These are phyloP conservation scores for Elongisporangium anandrum DNA, from an alignment of 352 stramenopile genomes.

Conservation along the genomic window DNA sequence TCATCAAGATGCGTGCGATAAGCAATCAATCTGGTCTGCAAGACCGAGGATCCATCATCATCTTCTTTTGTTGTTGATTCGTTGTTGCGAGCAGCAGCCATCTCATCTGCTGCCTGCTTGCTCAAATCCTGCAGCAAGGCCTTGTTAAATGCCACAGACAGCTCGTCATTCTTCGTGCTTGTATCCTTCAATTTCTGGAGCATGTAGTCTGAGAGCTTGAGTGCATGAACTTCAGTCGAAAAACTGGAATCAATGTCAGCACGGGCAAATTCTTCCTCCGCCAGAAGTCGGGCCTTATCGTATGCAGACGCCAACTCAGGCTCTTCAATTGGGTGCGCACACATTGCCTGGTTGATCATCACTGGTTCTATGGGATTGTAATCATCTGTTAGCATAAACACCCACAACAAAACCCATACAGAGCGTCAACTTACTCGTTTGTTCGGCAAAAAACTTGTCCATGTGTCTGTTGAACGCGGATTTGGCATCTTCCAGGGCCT, in stretches of 20 bases:
- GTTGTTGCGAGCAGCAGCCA: neutral
- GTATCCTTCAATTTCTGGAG: constrained; percentile 24
- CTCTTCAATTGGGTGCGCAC: constrained; percentile 32
- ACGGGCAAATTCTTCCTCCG: constrained; percentile 26
- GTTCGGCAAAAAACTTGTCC: constrained; percentile 17
- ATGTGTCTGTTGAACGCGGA: constrained; percentile 33
- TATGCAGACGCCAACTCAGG: constrained; percentile 25
- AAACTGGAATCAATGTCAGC: constrained; percentile 39
- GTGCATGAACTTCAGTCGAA: constrained; percentile 30
- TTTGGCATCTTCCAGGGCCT: constrained; percentile 58
- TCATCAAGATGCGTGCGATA: constrained; percentile 31
- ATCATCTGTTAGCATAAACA: constrained; percentile 6
- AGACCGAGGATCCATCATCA: constrained; percentile 16
- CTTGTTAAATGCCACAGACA: constrained; percentile 42
- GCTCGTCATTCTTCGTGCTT: constrained; percentile 26
- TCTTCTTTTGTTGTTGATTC: constrained; percentile 7
- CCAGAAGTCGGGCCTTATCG: constrained; percentile 18
- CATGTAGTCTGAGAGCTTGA: constrained; percentile 52
- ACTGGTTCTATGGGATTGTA: constrained; percentile 14
- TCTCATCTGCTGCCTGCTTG: constrained; percentile 9
- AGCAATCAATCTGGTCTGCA: constrained; percentile 32
- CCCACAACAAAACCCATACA: neutral
- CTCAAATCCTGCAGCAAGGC: constrained; percentile 39
- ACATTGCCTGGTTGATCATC: constrained; percentile 23
- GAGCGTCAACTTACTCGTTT: constrained; percentile 25